Base-by-base conservation (phyloP, 352 stramenopile genomes). In the Phytopythium boreale region DNA sequence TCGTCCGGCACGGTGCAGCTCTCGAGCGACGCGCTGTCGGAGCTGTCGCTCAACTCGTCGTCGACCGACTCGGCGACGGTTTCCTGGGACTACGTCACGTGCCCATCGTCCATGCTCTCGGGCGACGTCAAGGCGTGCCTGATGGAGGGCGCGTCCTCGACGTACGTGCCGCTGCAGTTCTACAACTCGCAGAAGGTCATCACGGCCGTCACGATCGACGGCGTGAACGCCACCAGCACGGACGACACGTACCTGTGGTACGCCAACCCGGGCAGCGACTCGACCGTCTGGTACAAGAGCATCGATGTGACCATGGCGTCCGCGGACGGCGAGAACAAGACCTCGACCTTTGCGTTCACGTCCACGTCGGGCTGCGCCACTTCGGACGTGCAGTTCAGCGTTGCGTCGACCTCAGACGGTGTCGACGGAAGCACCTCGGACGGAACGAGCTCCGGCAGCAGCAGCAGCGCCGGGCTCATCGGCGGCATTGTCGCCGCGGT, bases 101-200 rank as follows among this genome's bases (percentile, higher is more conserved):
- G 87, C 61, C 83, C 87, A 4, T 57, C 70, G 34, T 68, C 71
- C 20, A 76, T 92, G 47, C 66, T 90, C 59, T 69, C 78, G n/a
- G 87, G 87, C 12, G 76, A 88, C 62, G 81, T 95, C 31, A 85
- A 87, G 63, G 87, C 84, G 46, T 95, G 87, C 63, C 65, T 93
- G 8, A 93, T 93, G 84, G 87, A 95, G 59, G 87, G 87, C 41
- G 82, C 80, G 27, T 91, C 82, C 24, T 77, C 77, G 39, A 79
- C 85, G 39, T 95, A 95, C 75, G 82, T 93, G 46, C 87, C 87
- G 43, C 69, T 95, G 51, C 84, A 95, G 74, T 87, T 93, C 47
- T 90, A 79, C 70, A 93, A 93, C 74, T 80, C 83, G 57, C 75
- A 89, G 61, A 89, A 90, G 62, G 72, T 89, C 20, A 89, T 95